Conservation (phyloP, 768 basidiomycete species). For the Botryobasidium botryosum region DNA sequence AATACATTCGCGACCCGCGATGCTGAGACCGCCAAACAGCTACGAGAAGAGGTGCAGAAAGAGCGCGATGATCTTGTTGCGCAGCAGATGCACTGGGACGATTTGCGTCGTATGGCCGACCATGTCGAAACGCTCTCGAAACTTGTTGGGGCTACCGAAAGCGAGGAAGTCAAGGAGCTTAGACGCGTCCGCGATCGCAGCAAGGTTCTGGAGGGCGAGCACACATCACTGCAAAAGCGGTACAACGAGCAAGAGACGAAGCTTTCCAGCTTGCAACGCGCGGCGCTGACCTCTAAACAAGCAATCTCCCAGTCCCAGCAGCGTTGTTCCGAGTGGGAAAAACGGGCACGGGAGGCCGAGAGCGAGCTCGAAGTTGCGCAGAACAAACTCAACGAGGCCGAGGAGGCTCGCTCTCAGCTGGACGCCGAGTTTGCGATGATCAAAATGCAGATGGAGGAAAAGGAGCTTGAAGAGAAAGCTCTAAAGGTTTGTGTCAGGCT, state of each 20-base stretch:
- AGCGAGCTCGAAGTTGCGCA: conserved; percentile 39
- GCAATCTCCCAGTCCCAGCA: conserved; percentile 57
- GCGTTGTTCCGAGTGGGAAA: conserved; percentile 68
- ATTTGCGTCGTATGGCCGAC: conserved; percentile 47
- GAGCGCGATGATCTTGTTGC: conserved; percentile 40
- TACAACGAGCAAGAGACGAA: conserved; percentile 55
- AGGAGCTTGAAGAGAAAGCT: conserved; percentile 51
- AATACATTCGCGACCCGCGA: conserved; percentile 41
- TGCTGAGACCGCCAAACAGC: conserved; percentile 37
- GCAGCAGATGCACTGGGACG: conserved; percentile 68
- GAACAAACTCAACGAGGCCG: conserved; percentile 47
- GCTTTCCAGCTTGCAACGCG: conserved; percentile 40
- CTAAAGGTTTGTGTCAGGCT: conserved; percentile 33
- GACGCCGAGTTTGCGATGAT: conserved; percentile 53
- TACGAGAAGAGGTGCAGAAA: conserved; percentile 35
- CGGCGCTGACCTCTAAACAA: conserved; percentile 39
- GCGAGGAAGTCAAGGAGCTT: conserved; percentile 58
- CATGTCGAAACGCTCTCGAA: conserved; percentile 53
- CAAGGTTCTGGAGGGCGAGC: conserved; percentile 47
- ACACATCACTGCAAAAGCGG: conserved; percentile 48
- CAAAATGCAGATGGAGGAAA: conserved; percentile 59
- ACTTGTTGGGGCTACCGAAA: conserved; percentile 44
- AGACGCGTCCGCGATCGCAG: conserved; percentile 40
- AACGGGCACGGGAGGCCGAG: conserved; percentile 54
- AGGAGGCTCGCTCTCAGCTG: conserved; percentile 45